Evolutionary conservation across 75 land plant species (phyloP).

Genomic region (Sequoiadendron giganteum): DNA sequence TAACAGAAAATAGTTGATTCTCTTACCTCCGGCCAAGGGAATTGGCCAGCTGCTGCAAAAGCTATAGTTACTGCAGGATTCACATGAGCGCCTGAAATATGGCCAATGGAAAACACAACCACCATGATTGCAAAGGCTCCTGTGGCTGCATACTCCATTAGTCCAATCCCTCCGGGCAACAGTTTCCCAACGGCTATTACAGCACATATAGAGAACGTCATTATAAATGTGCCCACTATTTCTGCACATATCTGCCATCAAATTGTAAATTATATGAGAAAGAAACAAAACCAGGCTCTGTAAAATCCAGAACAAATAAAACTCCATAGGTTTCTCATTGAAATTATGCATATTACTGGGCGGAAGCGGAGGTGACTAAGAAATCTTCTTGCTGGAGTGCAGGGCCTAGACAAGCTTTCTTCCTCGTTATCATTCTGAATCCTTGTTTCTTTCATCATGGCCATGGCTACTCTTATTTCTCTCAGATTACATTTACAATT

Average conservation of each 20-base stretch:
- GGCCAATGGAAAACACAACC: constrained; percentile 24
- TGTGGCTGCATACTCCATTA: constrained; percentile 18
- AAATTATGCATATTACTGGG: no score
- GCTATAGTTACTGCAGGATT: constrained; percentile 32
- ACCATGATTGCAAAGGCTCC: constrained; percentile 21
- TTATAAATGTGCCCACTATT: constrained; percentile 25
- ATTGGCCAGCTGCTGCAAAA: constrained; percentile 18
- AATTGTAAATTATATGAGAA: neutral
- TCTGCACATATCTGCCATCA: constrained; percentile 21
- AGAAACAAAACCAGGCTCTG: no score
- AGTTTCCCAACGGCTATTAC: constrained; percentile 9
- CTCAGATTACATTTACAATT: no score
- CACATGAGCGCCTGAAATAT: constrained; percentile 35
- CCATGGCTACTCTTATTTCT: no score
- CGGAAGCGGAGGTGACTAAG: no score
- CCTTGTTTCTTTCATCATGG: no score
- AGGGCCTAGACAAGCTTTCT: no score
- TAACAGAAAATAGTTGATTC: neutral
- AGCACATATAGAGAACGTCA: constrained; percentile 16
- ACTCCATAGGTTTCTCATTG: no score
- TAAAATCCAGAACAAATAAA: no score
- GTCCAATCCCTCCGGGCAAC: constrained; percentile 2
- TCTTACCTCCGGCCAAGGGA: constrained; percentile 26
- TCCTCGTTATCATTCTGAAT: no score
- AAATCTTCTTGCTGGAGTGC: no score